Evolutionary conservation across 2,329 filamentous ascomycete species (phyloP), one percentile per base, ranked within the genome.

Genomic region (Pseudogymnoascus sp.): DNA sequence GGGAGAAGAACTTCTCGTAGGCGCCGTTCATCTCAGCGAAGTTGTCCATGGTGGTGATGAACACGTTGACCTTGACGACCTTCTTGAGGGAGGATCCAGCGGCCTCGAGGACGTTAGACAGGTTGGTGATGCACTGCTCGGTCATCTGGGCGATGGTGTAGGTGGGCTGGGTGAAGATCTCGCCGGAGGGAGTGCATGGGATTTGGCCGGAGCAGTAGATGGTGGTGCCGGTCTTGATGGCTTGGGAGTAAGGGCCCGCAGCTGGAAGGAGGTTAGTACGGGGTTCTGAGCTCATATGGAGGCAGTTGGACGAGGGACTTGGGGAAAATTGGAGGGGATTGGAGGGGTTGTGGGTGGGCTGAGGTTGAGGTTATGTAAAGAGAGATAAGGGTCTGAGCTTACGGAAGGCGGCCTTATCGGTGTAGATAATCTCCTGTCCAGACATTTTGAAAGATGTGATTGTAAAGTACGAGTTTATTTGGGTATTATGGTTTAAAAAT

Each of bases 1-100:
- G 88, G 62, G 83, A 77, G 77, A 93, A 95, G 81, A 87, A 91
- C 78, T 91, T 88, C 77, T 88, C 89, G 75, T 95, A 96, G 71
- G 89, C 88, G 69, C 83, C 82, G 78, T 96, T 96, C 89, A 96
- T 91, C 74, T 86, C 85, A 61, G 84, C 88, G 74, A 97, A 97
- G 78, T 93, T 82, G 69, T 82, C 84, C 93, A 97, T 97, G 77
- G 93, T 89, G 63, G 89, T 88, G 67, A 97, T 79, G 82, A 97
- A 97, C 73, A 96, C 89, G 75, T 87, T 91, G 73, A 93, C 90
- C 84, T 97, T 97, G 77, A 97, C 90, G 50, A 96, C 89, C 78
- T 88, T 90, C 69, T 84, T 77, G 66, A 99, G 83, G 63, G 83
- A 84, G 28, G 89, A 93, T 62, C 91, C 92, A 16, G 91, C 92